Evolutionary conservation across 2,329 filamentous ascomycete genomes (phyloP).

Genomic region (Xylariaceae sp.): DNA sequence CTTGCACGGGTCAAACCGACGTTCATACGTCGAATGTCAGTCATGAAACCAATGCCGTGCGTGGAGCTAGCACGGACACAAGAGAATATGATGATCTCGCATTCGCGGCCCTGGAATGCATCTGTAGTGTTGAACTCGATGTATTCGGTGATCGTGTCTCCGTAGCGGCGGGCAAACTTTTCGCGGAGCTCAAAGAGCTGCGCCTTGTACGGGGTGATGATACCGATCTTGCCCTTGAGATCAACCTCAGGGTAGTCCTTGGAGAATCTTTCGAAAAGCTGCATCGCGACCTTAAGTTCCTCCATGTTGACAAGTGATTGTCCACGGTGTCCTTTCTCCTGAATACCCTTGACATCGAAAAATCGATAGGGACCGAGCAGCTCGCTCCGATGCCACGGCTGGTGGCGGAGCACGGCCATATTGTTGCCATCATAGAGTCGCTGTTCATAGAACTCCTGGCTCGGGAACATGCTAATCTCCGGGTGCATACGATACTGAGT

Average conservation of each 20-base stretch:
- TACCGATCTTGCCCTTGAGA: constrained; percentile 79
- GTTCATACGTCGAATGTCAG: constrained; percentile 98
- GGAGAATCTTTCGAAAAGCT: constrained; percentile 74
- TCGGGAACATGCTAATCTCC: constrained; percentile 88
- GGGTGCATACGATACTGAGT: constrained; percentile 99
- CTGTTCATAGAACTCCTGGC: constrained; percentile 85
- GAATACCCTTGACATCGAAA: constrained; percentile 89
- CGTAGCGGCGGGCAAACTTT: constrained; percentile 68
- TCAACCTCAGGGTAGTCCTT: constrained; percentile 65
- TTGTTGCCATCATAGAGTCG: constrained; percentile 76
- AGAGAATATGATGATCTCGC: constrained; percentile 97
- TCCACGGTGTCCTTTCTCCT: constrained; percentile 72
- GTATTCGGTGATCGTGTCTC: constrained; percentile 65
- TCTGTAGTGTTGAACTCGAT: constrained; percentile 99
- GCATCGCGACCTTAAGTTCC: constrained; percentile 81
- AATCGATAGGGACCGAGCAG: constrained; percentile 91
- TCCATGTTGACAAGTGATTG: constrained; percentile 78
- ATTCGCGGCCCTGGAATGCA: constrained; percentile 94
- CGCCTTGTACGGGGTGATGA: constrained; percentile 97
- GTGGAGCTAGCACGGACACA: constrained; percentile 91
- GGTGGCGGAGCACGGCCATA: constrained; percentile 70
- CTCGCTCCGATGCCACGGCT: constrained; percentile 79
- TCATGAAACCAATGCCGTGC: constrained; percentile 96
- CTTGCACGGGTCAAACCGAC: constrained; percentile 95
- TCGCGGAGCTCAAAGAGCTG: constrained; percentile 76